phyloP scores from a whole-genome alignment of 2,329 filamentous ascomycete species.

The Proliferodiscus dingleyae region DNA sequence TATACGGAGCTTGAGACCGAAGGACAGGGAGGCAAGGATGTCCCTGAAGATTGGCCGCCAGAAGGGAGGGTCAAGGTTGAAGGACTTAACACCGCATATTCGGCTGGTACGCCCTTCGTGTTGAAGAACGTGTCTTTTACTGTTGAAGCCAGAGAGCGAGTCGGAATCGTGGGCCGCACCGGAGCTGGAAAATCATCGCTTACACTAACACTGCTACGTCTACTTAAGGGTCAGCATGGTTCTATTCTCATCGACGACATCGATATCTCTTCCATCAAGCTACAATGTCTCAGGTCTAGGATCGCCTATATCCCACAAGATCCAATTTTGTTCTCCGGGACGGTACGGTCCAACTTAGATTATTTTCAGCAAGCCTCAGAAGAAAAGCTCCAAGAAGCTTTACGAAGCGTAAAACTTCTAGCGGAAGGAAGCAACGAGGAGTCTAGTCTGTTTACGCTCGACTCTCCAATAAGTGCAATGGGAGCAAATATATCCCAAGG shows the following conservation, averaged over 20 bases:
- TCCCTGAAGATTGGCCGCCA: constrained; percentile 68
- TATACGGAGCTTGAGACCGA: constrained; percentile 66
- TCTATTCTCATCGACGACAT: constrained; percentile 27
- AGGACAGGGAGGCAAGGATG: constrained; percentile 51
- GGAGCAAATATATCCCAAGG: constrained; percentile 50
- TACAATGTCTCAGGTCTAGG: constrained; percentile 26
- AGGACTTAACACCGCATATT: constrained; percentile 69
- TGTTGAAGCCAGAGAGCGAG: constrained; percentile 54
- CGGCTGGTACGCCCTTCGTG: constrained; percentile 62
- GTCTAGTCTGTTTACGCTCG: not conserved
- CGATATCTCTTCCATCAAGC: constrained; percentile 29
- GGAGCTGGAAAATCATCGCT: constrained; percentile 28
- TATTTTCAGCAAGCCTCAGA: constrained; percentile 82
- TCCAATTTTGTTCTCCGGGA: constrained; percentile 82
- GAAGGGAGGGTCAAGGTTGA: constrained; percentile 66
- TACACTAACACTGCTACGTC: constrained; percentile 23
- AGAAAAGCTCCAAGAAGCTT: constrained; percentile 75
- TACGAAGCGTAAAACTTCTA: constrained; percentile 86
- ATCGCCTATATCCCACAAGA: constrained; percentile 40
- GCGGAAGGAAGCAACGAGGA: not conserved
- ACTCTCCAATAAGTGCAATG: not conserved
- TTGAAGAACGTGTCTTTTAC: constrained; percentile 63
- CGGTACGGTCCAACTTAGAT: constrained; percentile 84
- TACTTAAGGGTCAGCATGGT: constrained; percentile 36
- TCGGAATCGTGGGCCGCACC: constrained; percentile 27